Evolutionary conservation across 2,329 filamentous ascomycete species (phyloP), one percentile per base, ranked within the genome.

Genomic region (Fusarium lateritium): DNA sequence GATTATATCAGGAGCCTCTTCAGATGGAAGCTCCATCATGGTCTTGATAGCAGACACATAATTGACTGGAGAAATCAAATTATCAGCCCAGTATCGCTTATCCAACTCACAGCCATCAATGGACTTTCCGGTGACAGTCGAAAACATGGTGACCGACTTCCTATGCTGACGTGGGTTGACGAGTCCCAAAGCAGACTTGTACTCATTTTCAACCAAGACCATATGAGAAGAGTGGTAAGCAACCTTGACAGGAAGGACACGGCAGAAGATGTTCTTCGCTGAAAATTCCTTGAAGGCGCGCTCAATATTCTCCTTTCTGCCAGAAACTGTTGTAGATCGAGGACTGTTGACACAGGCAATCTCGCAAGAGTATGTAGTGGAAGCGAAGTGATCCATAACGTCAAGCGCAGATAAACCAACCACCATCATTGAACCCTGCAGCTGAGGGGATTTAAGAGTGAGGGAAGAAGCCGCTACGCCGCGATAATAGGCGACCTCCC

Each of bases 201-300:
- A 84, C n/a, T 76, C 75, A 1, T 76, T 69, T 36, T 78, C 76
- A 6, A 83, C 75, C 2, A 76, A 59, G 21, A 71, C 72, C 83
- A 85, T 84, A 28, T 84, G 81, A 2, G 76, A 76, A 2, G 83
- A 84, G 60, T 85, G 83, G 43, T 85, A 85, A 2, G 83, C 81
- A 5, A 78, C 74, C 7, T 76, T 72, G 14, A 84, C 80, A 3
- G 76, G 67, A 9, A 84, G 74, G 2, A 79, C 58, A 6, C 77
- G 77, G 46, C 76, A 75, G 40, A 80, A 81, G 7, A 83, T 63
- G 0, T 63, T 73, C 36, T 71, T 76, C 0, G 59, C 56, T 14
- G 70, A 64, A 19, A 84, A 68, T 11, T 81, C 75, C 5, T 72
- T 65, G 5, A 74, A 71, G 45, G 83, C 74, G 7, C 57, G 49